Conservation (phyloP, 768 basidiomycete genomes). For the Mycena indigotica region DNA sequence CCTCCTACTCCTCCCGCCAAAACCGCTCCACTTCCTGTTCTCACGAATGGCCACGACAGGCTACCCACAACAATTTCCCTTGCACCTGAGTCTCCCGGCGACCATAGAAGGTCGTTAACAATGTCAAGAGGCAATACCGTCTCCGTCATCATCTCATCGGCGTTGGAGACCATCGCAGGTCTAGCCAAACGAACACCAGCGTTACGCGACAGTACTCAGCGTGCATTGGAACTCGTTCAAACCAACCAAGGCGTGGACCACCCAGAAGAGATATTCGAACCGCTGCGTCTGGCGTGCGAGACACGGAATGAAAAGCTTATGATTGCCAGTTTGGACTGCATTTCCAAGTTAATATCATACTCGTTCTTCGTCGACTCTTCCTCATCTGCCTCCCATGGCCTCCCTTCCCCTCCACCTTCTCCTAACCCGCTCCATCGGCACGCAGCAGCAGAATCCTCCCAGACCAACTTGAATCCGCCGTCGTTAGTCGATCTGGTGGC, state of each 20-base stretch:
- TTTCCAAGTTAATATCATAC: conserved; percentile 95
- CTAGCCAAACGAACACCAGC: conserved; percentile 83
- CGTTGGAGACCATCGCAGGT: conserved; percentile 80
- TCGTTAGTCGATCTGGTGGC: conserved; percentile 92
- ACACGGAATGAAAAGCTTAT: conserved; percentile 90
- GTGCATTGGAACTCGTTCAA: conserved; percentile 80
- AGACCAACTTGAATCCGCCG: conserved; percentile 56
- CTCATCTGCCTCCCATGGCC: conserved; percentile 36
- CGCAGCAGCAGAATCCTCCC: conserved; percentile 46
- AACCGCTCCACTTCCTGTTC: conserved; percentile 5
- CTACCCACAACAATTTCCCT: conserved; percentile 7
- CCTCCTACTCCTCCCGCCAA: conserved; percentile 24
- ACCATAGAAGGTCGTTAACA: conserved; percentile 60
- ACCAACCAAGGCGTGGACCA: conserved; percentile 71
- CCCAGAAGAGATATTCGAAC: conserved; percentile 91
- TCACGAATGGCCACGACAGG: conserved; percentile 17
- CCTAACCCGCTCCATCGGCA: conserved; percentile 51
- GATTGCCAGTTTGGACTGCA: conserved; percentile 96
- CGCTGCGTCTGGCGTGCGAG: conserved; percentile 95
- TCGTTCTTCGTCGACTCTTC: conserved; percentile 88
- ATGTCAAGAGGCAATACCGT: conserved; percentile 72
- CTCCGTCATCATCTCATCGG: conserved; percentile 81
- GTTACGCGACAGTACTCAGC: conserved; percentile 82
- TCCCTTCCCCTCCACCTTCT: conserved; percentile 79
- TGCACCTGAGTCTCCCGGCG: conserved; percentile 18